Evolutionary conservation across 306 rosid species (phyloP), one percentile per base, ranked within the genome.

Genomic region (Cercis canadensis): DNA sequence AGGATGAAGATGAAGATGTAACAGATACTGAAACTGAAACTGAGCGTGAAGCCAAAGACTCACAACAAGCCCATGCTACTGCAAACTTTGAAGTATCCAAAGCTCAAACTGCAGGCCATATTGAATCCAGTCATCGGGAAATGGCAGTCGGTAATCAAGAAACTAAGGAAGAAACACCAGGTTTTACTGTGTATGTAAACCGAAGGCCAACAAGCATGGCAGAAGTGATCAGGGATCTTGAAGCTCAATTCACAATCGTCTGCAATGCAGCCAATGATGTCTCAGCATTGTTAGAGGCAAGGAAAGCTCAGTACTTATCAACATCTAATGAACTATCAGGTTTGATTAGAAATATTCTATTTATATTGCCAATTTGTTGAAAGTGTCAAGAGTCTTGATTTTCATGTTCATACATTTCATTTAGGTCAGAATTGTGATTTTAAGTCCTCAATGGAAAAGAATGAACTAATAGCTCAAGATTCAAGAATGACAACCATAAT

Each of bases 141-240:
- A 67, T 80, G 68, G 87, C 65, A 36, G 61, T 76, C 37, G 80
- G 67, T 29, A 72, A 67, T 73, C 75, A 55, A 58, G 88, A 86
- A 74, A 72, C 78, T 8, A 84, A 78, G 84, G 89, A 84, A 53
- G 95, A 87, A 75, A 87, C 87, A 12, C 92, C 92, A 9, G 96
- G 89, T 33, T 89, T 89, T 85, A 89, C 96, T 37, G 96, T 86
- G 62, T 91, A 86, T 74, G 88, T 87, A 7, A 78, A 87, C 78
- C 80, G 82, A 69, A 89, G 96, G 82, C 97, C 99, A 7, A 80
- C 85, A 1, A 91, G 94, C 83, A 89, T 95, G 89, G 80, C 73
- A 46, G 96, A 95, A 83, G 97, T 95, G 44, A 82, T 91, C 44
- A 83, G 73, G 81, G 99, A 87, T 67, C 86, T 91, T 56, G 92